These are phyloP conservation scores for Volvox carteri DNA, from an alignment of 163 green algal genomes.

Conservation along the genomic window DNA sequence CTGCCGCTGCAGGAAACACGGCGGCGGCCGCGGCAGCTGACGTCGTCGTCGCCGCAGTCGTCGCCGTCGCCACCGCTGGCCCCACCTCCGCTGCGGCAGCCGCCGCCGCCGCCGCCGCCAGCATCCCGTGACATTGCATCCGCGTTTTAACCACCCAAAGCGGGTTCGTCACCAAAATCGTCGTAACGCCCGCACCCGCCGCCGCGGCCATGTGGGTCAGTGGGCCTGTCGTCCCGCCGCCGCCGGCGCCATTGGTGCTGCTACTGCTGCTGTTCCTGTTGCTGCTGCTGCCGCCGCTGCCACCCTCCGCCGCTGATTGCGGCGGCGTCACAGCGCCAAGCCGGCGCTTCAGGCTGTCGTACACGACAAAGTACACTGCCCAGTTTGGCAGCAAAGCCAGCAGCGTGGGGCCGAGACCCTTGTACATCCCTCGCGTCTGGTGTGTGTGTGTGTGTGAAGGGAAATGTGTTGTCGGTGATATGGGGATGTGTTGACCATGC, in stretches of 20 bases:
- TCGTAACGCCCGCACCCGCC: constrained; percentile 90
- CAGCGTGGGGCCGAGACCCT: constrained; percentile 89
- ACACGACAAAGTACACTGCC: constrained; percentile 97
- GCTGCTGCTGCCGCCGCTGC: not conserved
- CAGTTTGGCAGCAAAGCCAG: constrained; percentile 98
- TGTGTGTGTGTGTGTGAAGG: too few species aligned
- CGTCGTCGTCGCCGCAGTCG: not conserved
- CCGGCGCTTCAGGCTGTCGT: constrained; percentile 89
- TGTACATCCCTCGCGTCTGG: constrained; percentile 91
- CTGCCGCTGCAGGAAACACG: not conserved
- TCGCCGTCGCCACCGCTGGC: not conserved
- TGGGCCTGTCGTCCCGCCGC: constrained; percentile 41
- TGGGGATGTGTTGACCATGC: too few species aligned
- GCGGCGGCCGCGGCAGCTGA: not conserved
- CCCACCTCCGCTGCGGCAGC: not conserved
- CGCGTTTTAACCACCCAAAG: constrained; percentile 98
- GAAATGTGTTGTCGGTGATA: too few species aligned
- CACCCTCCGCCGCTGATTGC: not conserved
- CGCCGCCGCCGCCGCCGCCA: not conserved
- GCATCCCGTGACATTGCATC: constrained; percentile 92
- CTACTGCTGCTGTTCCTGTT: too few species aligned
- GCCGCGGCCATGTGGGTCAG: constrained; percentile 88
- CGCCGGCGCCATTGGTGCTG: too few species aligned
- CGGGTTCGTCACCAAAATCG: constrained; percentile 94
- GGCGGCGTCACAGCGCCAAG: not conserved